These are phyloP conservation scores for Aspergillus sp. DNA, from an alignment of 2,329 filamentous ascomycete genomes.

Conservation along the genomic window DNA sequence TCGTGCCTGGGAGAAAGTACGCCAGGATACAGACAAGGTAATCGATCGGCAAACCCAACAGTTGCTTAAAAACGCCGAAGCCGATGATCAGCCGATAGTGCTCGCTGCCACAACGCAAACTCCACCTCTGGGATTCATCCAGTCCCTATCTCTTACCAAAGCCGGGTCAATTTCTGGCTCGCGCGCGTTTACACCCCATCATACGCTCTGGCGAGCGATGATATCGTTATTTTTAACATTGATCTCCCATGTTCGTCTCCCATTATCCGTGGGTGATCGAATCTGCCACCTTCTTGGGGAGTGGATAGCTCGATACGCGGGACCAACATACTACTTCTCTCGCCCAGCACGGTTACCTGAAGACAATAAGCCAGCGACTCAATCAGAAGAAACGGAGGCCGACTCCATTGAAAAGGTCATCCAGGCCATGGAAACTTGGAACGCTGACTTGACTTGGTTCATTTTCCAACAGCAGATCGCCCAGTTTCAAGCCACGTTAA, in stretches of 20 bases:
- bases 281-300: constrained; percentile 40
- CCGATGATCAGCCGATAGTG: background rate
- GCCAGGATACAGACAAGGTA: constrained; percentile 35
- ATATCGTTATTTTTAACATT: constrained; percentile 40
- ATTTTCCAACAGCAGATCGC: constrained; percentile 30
- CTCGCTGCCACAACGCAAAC: constrained; percentile 15
- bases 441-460: constrained; percentile 43
- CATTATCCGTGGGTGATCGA: constrained; percentile 40
- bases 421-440: constrained; percentile 43
- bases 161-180: constrained; percentile 20
- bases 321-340: constrained; percentile 33
- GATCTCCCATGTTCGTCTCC: constrained; percentile 39
- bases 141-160: constrained; percentile 19
- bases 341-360: background rate
- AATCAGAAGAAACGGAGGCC: constrained; percentile 10
- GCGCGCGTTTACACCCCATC: constrained; percentile 39
- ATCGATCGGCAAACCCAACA: constrained; percentile 32
- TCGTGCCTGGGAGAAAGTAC: constrained; percentile 38
- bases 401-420: constrained; percentile 31
- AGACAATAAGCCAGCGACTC: background rate
- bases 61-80: background rate
- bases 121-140: constrained; percentile 16
- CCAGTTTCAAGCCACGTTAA: constrained; percentile 4
- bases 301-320: constrained; percentile 38
- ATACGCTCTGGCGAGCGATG: constrained; percentile 40